Base-by-base conservation (phyloP, 2,329 filamentous ascomycete genomes). In the Fusarium setosum region DNA sequence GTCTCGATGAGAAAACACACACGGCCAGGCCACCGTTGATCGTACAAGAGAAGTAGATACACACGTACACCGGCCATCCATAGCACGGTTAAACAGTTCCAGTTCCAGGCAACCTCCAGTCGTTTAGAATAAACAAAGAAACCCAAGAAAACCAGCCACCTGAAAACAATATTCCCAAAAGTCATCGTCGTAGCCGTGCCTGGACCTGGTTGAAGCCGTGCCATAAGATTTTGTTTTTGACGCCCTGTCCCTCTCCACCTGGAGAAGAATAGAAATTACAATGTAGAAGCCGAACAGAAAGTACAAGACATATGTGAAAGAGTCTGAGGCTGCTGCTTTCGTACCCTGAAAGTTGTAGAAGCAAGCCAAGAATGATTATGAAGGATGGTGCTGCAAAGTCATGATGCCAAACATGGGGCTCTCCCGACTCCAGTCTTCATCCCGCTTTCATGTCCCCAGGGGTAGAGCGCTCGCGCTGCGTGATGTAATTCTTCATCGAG, bases 281-380 rank as follows among this genome's bases (percentile, higher is more conserved):
- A 59, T 53, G 40, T 32, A 45, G 31, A 65, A 11, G 29, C 23
- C 32, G 26, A 50, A 34, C 35, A 40, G 21, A 37, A 51, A 48
- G 20, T 61, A 59, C 21, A 29, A 40, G 56, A 54, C 21, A 42
- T 55, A 44, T 53, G 50, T 32, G 29, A 50, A 35, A 13, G 44
- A 31, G 24, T 52, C 18, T 26, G 29, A 37, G 31, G 37, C 23
- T 53, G 38, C 59, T 35, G 44, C 40, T 48, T 42, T 48, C 60
- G 51, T 69, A 69, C 50, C 66, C 66, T 61, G 66, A 68, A 69
- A 61, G 21, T 35, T n/a, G n/a, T n/a, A n/a, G n/a, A n/a, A n/a
- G n/a, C n/a, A 15, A 44, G 26, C n/a, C 18, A 51, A 50, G 31
- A 37, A 45, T 47, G 31, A 41, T 37, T 26, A 53, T n/a, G n/a